phyloP scores from a whole-genome alignment of 192 early-diverging fungal species.

The Thoreauomyces humboldtii region DNA sequence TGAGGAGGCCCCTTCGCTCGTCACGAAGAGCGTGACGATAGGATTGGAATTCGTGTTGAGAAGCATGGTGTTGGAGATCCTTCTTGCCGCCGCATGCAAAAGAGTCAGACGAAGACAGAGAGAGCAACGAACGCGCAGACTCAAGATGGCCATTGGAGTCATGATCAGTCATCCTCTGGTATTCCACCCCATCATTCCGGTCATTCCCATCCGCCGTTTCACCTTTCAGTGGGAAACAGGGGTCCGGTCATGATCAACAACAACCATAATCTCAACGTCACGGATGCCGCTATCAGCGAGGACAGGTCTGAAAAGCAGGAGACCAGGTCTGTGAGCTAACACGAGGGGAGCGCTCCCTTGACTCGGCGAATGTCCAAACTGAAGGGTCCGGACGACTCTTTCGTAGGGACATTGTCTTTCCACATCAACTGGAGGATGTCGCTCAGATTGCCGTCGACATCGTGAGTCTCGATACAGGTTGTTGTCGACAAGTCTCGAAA shows the following conservation, averaged over 20 bases:
- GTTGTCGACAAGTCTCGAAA: not conserved
- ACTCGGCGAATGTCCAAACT: not conserved
- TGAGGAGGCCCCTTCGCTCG: conserved; percentile 73
- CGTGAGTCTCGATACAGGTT: conserved; percentile 45
- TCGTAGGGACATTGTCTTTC: conserved; percentile 77
- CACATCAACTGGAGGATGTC: conserved; percentile 79
- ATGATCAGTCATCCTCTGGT: no score
- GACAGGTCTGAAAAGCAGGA: conserved; percentile 13
- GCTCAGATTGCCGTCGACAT: conserved; percentile 87
- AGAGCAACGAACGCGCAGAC: no score
- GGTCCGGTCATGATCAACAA: no score
- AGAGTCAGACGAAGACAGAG: no score
- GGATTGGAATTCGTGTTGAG: conserved; percentile 28
- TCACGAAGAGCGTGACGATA: conserved; percentile 89
- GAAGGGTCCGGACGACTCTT: not conserved
- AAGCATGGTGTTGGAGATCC: conserved; percentile 24
- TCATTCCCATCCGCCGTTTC: no score
- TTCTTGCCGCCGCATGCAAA: no score
- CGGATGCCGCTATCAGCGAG: conserved; percentile 29
- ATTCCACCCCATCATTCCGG: no score
- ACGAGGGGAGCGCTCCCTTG: no score
- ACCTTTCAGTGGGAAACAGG: no score
- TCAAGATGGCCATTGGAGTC: no score
- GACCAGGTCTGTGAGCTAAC: conserved; percentile 11
- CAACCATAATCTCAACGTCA: conserved; percentile 29